A percentile compares a stretch with the other conserved stretches of the same genome.
Evolutionary conservation across 2,329 filamentous ascomycete genomes (phyloP).

Genomic region (Cladosporium cucumerinum): DNA sequence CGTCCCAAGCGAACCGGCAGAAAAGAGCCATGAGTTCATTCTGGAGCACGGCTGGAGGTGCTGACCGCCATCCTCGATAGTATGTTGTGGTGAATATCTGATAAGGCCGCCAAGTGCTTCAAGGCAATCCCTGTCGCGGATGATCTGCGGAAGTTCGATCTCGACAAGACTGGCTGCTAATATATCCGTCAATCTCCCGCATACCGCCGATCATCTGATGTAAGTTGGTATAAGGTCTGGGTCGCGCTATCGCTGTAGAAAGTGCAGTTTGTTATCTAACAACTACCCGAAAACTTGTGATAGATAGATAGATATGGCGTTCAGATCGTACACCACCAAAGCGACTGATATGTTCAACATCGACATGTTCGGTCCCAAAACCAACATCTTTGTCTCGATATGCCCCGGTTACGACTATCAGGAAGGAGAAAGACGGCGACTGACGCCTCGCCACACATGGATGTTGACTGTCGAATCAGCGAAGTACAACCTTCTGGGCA

Average conservation of each 20-base stretch:
- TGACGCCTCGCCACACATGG: conserved; percentile 20
- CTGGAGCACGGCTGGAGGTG: neutral
- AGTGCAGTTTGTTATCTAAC: neutral
- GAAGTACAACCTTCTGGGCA: conserved; percentile 14
- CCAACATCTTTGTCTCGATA: conserved; percentile 23
- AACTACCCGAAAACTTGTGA: neutral
- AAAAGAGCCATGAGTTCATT: neutral
- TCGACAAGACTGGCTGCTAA: neutral
- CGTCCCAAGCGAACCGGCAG: neutral
- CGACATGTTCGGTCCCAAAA: conserved; percentile 8
- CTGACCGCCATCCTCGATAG: neutral
- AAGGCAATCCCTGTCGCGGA: conserved; percentile 1
- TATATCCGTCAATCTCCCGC: neutral
- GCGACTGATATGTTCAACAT: neutral
- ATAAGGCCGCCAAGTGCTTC: neutral
- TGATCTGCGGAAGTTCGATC: conserved; percentile 1
- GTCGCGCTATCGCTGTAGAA: conserved; percentile 38
- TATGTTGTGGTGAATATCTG: neutral
- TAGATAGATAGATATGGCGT: neutral
- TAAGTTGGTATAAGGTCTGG: conserved; percentile 27
- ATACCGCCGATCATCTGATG: neutral
- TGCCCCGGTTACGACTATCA: conserved; percentile 16
- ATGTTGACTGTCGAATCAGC: conserved; percentile 23
- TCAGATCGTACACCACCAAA: neutral
- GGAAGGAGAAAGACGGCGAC: conserved; percentile 5